Percentiles rank a stretch among this genome's conserved stretches.
These are phyloP conservation scores for Arabis hirsuta DNA, from an alignment of 345 rosid species.

Conservation along the genomic window DNA sequence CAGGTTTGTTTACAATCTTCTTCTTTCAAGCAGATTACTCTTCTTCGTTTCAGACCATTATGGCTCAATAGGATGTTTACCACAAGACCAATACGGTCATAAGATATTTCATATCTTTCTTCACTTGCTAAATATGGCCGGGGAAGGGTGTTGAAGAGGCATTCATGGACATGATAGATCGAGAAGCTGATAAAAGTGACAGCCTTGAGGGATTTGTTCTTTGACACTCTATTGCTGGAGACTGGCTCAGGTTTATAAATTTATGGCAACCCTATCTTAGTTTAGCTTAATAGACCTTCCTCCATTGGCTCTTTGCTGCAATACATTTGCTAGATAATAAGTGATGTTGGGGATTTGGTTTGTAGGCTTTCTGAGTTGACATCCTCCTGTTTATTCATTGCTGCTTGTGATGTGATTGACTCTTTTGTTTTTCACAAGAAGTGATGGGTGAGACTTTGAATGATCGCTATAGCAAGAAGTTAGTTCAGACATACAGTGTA, in stretches of 20 bases:
- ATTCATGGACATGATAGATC: conserved; percentile 96
- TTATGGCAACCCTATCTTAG: too few species aligned
- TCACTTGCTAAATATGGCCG: conserved; percentile 40
- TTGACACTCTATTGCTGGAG: conserved; percentile 97
- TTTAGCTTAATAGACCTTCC: too few species aligned
- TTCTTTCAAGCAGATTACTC: too few species aligned
- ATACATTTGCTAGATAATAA: background rate
- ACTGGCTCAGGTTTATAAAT: conserved; percentile 99
- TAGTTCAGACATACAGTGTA: conserved; percentile 97
- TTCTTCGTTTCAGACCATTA: too few species aligned
- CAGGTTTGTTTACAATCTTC: conserved; percentile 61
- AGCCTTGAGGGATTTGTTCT: conserved; percentile 97
- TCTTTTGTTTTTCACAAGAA: too few species aligned
- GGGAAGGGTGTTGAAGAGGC: conserved; percentile 97
- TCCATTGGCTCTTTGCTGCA: too few species aligned
- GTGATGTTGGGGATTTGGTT: conserved; percentile 1
- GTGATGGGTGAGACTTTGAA: conserved; percentile 95
- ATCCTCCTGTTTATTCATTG: conserved; percentile 39
- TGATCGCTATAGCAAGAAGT: conserved; percentile 97
- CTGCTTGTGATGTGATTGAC: too few species aligned
- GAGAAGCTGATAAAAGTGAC: conserved; percentile 99
- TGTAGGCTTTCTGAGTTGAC: background rate
- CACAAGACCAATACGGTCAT: too few species aligned
- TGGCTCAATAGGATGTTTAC: too few species aligned
- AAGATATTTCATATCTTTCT: conserved; percentile 18